Evolutionary conservation across 2,329 filamentous ascomycete species (phyloP), one percentile per base, ranked within the genome.

Genomic region (Aureobasidium mangrovei): DNA sequence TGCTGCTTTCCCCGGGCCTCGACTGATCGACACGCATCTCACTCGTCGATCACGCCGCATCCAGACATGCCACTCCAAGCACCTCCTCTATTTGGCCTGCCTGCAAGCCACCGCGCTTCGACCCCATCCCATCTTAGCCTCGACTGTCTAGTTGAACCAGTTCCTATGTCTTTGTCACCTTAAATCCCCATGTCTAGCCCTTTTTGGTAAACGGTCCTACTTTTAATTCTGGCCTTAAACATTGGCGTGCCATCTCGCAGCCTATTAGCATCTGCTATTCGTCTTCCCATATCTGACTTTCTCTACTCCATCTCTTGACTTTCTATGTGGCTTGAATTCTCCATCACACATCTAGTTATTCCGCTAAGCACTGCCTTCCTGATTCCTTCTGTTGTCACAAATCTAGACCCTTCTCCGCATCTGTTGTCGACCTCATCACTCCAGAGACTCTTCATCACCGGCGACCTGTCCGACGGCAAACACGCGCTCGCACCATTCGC

Each of bases 401-500:
- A 7, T 49, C n/a, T 10, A 7, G 7, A 5, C 35, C 32, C 36
- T 27, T 18, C 45, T 7, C 7, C 26, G 18, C 26, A 2, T 24
- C 18, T 35, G 6, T 35, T 35, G 32, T 35, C 10, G 7, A 7
- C 32, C 10, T 49, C 33, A 49, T 32, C 27, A 4, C 8, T 49
- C 46, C 26, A 28, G 18, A 26, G 46, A 7, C 4, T 49, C 46
- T 24, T 31, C 27, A 28, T 49, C 36, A 7, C 27, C 32, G 24
- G 35, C 32, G 12, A 49, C 27, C 7, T 48, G 32, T 18, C 78
- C 77, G 12, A 82, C 78, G 46, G 73, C 72, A 65, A 86, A 86
- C 2, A 82, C 71, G 36, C 73, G 71, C 55, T 76, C 77, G 58
- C 78, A 79, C 75, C 81, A 84, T 61, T 83, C 81, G 2, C 72